phyloP scores from a whole-genome alignment of 208 protist genomes.

The Acanthamoeba castellanii region DNA sequence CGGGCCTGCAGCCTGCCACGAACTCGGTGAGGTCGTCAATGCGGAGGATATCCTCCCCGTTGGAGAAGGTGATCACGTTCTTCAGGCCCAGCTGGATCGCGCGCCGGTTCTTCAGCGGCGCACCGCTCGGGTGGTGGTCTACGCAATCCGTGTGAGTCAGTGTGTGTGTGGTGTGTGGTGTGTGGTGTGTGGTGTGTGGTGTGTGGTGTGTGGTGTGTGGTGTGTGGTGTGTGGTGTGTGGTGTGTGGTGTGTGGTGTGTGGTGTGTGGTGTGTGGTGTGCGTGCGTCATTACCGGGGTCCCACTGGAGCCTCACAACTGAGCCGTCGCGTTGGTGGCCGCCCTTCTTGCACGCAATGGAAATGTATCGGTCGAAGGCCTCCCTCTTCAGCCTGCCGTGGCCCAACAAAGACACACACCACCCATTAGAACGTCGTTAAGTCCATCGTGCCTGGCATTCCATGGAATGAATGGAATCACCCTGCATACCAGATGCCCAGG shows the following conservation, averaged over 20 bases:
- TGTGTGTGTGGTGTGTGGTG: no score
- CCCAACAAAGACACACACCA: no score
- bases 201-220: no score
- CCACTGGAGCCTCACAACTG: slow-evolving; percentile 2
- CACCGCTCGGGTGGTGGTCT: slow-evolving; percentile 52
- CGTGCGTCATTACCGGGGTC: background rate
- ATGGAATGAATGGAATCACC: background rate
- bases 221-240: no score
- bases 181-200: no score
- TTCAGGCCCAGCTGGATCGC: slow-evolving; percentile 86
- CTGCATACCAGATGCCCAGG: slow-evolving; percentile 73
- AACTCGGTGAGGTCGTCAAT: slow-evolving; percentile 81
- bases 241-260: no score
- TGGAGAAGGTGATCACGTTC: background rate
- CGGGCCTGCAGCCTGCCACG: background rate
- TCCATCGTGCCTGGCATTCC: background rate
- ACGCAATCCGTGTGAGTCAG: no score
- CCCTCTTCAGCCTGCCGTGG: slow-evolving; percentile 63
- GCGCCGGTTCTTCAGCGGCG: slow-evolving; percentile 61
- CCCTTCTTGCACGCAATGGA: slow-evolving; percentile 4
- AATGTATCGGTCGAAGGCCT: slow-evolving; percentile 43
- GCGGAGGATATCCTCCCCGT: slow-evolving; percentile 62
- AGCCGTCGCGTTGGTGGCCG: background rate
- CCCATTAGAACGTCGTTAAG: no score
- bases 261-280: no score